Percentiles rank a stretch among this genome's conserved stretches.
Evolutionary conservation across 2,329 filamentous ascomycete genomes (phyloP).

Genomic region (Hymenoscyphus scutula): DNA sequence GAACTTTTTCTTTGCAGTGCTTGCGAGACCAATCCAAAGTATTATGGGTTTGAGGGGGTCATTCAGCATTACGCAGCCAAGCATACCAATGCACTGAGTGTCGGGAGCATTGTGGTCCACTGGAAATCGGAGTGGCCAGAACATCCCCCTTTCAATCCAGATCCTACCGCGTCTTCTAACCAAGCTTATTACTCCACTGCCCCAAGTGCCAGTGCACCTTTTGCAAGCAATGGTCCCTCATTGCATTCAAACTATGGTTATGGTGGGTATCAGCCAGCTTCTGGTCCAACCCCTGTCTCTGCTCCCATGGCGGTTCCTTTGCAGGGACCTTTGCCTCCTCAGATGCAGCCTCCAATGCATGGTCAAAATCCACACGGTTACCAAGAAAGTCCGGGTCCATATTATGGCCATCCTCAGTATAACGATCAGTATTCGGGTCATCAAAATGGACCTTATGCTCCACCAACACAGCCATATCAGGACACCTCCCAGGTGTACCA

Average conservation of each 20-base stretch:
- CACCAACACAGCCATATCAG: slow-evolving; percentile 30
- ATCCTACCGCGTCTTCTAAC: slow-evolving; percentile 46
- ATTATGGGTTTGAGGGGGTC: slow-evolving; percentile 74
- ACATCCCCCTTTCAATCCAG: slow-evolving; percentile 66
- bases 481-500: slow-evolving; percentile 29
- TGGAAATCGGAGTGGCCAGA: slow-evolving; percentile 83
- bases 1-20: slow-evolving; percentile 75
- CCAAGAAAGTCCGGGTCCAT: slow-evolving; percentile 33
- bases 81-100: slow-evolving; percentile 68
- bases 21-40: slow-evolving; percentile 63
- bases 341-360: slow-evolving; percentile 11
- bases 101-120: slow-evolving; percentile 69
- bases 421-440: slow-evolving; percentile 35
- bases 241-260: slow-evolving; percentile 38
- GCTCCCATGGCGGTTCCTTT: slow-evolving; percentile 20
- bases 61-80: slow-evolving; percentile 83
- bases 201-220: slow-evolving; percentile 36
- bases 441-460: slow-evolving; percentile 33
- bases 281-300: slow-evolving; percentile 25
- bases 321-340: slow-evolving; percentile 17
- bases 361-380: slow-evolving; percentile 30
- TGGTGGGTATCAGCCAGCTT: slow-evolving; percentile 34
- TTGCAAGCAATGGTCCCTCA: slow-evolving; percentile 32
- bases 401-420: slow-evolving; percentile 38
- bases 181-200: slow-evolving; percentile 34